Percentiles rank a stretch among this genome's conserved stretches.
phyloP scores from a whole-genome alignment of 1,284 basidiomycete species.

The Sanghuangporus baumii region DNA sequence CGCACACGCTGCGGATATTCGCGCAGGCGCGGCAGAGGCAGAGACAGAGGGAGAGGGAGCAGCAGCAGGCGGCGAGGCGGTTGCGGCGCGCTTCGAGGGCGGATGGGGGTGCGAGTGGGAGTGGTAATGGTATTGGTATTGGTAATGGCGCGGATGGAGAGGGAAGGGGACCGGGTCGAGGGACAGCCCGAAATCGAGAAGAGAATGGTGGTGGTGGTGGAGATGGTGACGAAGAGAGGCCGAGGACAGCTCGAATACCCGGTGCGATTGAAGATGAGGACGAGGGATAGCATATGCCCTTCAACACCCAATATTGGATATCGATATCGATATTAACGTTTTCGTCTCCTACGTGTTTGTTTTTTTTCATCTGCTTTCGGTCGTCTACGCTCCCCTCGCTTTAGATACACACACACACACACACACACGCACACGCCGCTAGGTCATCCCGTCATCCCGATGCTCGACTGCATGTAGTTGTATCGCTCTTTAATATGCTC shows the following conservation, averaged over 20 bases:
- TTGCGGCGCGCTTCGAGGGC: neutral
- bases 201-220: neutral
- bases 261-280: constrained; percentile 14
- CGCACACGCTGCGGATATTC: neutral
- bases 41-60: constrained; percentile 3
- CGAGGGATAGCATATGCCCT: neutral
- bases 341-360: neutral
- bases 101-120: neutral
- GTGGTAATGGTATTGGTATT: neutral
- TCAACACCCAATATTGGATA: neutral
- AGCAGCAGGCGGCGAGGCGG: neutral
- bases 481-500: neutral
- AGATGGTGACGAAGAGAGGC: neutral
- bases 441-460: neutral
- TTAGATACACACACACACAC: neutral
- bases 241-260: constrained; percentile 1
- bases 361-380: neutral
- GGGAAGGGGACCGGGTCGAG: neutral
- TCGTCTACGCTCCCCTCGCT: neutral
- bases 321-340: neutral
- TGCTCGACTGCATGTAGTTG: constrained; percentile 1
- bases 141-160: neutral
- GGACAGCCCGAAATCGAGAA: neutral
- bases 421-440: too few species aligned
- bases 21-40: neutral